Base-by-base conservation (phyloP, 805 yeast genomes). In the Suhomyces pyralidae region DNA sequence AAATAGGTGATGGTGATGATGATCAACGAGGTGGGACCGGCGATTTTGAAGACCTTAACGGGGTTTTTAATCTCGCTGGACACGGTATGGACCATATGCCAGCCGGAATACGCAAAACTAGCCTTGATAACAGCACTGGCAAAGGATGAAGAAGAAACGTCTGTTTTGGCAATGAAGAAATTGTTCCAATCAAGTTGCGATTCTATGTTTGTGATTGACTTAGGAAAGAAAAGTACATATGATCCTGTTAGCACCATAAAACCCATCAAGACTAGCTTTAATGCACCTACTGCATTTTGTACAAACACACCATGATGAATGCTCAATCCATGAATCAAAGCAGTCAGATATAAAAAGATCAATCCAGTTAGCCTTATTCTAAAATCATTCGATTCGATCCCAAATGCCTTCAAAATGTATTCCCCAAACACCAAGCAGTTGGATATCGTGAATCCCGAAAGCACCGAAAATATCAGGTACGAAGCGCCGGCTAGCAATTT, bases 1-100 rank as follows among this genome's bases (percentile, higher is more conserved):
- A 77, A 52, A 57, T 81, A 84, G 19, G 84, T 78, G 9, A 78
- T 32, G 3, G 81, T 66, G 22, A 83, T 76, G 8, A 82, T 63
- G 1, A 71, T 48, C 42, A 84, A 62, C 0, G 88, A 78, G 2
- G 74, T 63, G 0, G 87, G 86, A 2, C 88, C 88, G 1, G 88
- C 86, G 28, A 83, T 78, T 58, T 71, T 81, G 50, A 84, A 71
- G 0, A 88, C 83, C 30, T 80, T 67, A 0, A 72, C 71, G 0
- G 88, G 89, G 54, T 84, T 79, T 53, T 79, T 77, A 36, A 84
- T 79, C 60, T 84, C 90, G 46, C 83, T 81, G 3, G 85, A 73
- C 10, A 82, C 84, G 0, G 83, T 76, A 60, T 83, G 87, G 7
- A 83, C 83, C 7, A 80, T 67, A 56, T 78, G 81, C 88, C 88